Conservation (phyloP, 306 rosid species). For the Sicyos baderoa region DNA sequence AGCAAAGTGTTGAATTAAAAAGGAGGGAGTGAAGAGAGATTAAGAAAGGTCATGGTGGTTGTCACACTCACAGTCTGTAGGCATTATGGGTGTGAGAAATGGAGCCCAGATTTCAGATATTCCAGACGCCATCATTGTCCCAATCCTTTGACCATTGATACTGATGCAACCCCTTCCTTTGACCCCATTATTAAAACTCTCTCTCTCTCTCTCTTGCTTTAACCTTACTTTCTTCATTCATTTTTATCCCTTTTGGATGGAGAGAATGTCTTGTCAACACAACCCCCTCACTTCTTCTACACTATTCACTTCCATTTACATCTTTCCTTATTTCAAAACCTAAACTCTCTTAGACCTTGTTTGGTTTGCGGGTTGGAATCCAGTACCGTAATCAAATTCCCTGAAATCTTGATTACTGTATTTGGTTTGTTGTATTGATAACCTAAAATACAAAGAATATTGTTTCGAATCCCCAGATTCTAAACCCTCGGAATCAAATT, state of each 20-base stretch:
- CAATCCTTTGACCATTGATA: conserved; percentile 20
- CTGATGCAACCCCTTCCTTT: conserved; percentile 16
- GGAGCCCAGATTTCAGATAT: conserved; percentile 29
- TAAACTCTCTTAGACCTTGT: background rate
- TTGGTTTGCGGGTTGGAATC: too few species aligned
- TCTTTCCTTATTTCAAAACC: conserved; percentile 8
- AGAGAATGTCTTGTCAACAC: conserved; percentile 16
- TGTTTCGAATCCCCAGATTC: too few species aligned
- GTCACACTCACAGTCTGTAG: conserved; percentile 19
- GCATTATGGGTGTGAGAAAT: conserved; percentile 23
- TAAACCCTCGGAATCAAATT: too few species aligned
- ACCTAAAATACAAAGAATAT: too few species aligned
- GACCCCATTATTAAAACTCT: conserved; percentile 15
- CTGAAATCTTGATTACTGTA: too few species aligned
- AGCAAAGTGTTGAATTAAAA: too few species aligned
- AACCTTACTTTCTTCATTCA: conserved; percentile 14
- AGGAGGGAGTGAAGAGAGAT: background rate
- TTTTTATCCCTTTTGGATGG: conserved; percentile 18
- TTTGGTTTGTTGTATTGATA: too few species aligned
- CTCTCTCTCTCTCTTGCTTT: conserved; percentile 4
- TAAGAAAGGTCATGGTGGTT: conserved; percentile 12
- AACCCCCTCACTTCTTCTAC: background rate
- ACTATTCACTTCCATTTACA: background rate
- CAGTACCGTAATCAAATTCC: too few species aligned
- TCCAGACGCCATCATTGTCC: conserved; percentile 28